A percentile compares a stretch with the other conserved stretches of the same genome.
phyloP scores from a whole-genome alignment of 2,329 filamentous ascomycete genomes.

The Falciphora oryzae region DNA sequence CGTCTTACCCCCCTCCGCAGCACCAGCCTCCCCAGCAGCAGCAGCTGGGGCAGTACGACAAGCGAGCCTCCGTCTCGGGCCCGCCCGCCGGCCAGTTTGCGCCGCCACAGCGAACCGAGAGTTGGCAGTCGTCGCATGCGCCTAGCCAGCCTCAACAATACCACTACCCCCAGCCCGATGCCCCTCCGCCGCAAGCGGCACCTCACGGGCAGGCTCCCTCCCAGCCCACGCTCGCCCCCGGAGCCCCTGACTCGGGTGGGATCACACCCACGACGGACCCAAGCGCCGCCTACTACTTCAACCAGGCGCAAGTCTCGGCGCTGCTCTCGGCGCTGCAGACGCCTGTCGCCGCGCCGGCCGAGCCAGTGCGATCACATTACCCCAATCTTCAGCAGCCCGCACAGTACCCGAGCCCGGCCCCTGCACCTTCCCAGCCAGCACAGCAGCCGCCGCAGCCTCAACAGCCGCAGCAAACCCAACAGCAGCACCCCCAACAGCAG shows the following conservation, averaged over 20 bases:
- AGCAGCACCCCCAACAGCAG: slow-evolving; percentile 22
- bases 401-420: slow-evolving; percentile 35
- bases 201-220: slow-evolving; percentile 17
- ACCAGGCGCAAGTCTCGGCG: slow-evolving; percentile 28
- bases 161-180: slow-evolving; percentile 24
- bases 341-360: slow-evolving; percentile 33
- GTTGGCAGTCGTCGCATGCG: slow-evolving; percentile 41
- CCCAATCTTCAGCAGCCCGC: slow-evolving; percentile 43
- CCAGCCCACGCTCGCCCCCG: slow-evolving; percentile 24
- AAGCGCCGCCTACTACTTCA: slow-evolving; percentile 54
- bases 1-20: slow-evolving; percentile 45
- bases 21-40: slow-evolving; percentile 35
- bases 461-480: slow-evolving; percentile 25
- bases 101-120: slow-evolving; percentile 38
- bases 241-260: slow-evolving; percentile 26
- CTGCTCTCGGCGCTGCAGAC: slow-evolving; percentile 29
- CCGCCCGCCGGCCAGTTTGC: slow-evolving; percentile 37
- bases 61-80: slow-evolving; percentile 33
- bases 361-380: slow-evolving; percentile 44
- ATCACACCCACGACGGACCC: slow-evolving; percentile 40
- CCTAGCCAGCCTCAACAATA: slow-evolving; percentile 33
- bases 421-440: slow-evolving; percentile 33
- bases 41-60: slow-evolving; percentile 39
- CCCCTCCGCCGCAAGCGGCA: slow-evolving; percentile 21
- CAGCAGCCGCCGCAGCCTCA: slow-evolving; percentile 30